Conservation (phyloP, 805 yeast species). For the Sungouiella thailandica region DNA sequence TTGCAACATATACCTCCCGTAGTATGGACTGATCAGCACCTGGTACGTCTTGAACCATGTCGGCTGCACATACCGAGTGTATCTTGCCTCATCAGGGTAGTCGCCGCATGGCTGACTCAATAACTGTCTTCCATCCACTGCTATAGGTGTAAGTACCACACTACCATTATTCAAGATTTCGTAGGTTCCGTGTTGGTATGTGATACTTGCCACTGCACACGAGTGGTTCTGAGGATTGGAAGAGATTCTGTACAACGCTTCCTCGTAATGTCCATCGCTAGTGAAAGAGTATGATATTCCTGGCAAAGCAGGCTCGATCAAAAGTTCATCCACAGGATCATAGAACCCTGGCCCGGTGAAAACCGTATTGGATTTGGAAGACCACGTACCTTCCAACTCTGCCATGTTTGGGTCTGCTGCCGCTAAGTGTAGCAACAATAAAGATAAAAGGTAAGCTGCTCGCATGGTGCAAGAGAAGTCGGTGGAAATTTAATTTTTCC, state of each 20-base stretch:
- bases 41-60: conserved; percentile 55
- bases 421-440: conserved; percentile 10
- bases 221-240: conserved; percentile 69
- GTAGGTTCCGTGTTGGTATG: conserved; percentile 87
- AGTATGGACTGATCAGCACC: conserved; percentile 67
- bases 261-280: conserved; percentile 85
- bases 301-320: conserved; percentile 93
- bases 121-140: conserved; percentile 89
- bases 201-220: conserved; percentile 79
- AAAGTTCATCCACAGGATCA: conserved; percentile 92
- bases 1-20: conserved; percentile 75
- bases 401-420: conserved; percentile 33
- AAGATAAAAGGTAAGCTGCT: not conserved
- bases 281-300: conserved; percentile 93
- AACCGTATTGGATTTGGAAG: conserved; percentile 88
- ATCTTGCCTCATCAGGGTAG: conserved; percentile 38
- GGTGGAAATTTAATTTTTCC: too few species aligned
- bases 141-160: conserved; percentile 64
- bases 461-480: conserved; percentile 2
- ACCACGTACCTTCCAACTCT: conserved; percentile 85
- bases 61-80: conserved; percentile 67
- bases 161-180: conserved; percentile 60
- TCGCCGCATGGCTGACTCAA: conserved; percentile 79
- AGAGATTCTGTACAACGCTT: conserved; percentile 76
- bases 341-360: conserved; percentile 95